Evolutionary conservation across 768 basidiomycete species (phyloP).

Genomic region (Russula sp.): DNA sequence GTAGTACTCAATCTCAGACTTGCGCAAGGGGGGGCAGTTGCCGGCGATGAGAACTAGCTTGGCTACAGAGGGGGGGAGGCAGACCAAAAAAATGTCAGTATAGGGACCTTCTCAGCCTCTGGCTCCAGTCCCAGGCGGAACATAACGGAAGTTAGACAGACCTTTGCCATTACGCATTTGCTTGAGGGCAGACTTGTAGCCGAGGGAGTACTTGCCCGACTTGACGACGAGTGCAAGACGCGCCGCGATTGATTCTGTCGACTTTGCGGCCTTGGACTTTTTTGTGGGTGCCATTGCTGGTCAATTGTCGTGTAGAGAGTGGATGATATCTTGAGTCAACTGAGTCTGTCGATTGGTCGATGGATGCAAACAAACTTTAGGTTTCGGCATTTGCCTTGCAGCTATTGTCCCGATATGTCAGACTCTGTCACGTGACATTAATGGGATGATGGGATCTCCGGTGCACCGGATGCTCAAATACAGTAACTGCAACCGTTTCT

Average conservation of each 20-base stretch:
- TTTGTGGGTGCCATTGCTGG: slow-evolving; percentile 84
- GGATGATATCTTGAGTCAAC: slow-evolving; percentile 3
- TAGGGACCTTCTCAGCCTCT: slow-evolving; percentile 99
- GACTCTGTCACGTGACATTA: background rate
- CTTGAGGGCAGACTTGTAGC: slow-evolving; percentile 98
- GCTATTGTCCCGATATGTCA: background rate
- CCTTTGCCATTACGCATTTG: slow-evolving; percentile 98
- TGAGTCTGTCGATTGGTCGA: background rate
- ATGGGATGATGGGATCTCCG: too few species aligned
- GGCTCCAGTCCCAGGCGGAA: slow-evolving; percentile 88
- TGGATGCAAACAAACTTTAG: background rate
- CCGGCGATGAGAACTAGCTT: slow-evolving; percentile 98
- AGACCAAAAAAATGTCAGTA: slow-evolving; percentile 43
- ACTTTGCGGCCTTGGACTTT: slow-evolving; percentile 92
- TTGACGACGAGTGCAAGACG: slow-evolving; percentile 95
- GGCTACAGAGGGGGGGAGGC: slow-evolving; percentile 43
- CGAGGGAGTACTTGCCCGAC: slow-evolving; percentile 95
- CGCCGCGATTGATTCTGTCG: slow-evolving; percentile 87
- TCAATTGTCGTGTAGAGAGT: slow-evolving; percentile 17
- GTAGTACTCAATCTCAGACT: slow-evolving; percentile 99
- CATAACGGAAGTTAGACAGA: slow-evolving; percentile 43
- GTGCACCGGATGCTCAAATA: too few species aligned
- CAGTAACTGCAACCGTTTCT: too few species aligned
- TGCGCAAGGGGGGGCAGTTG: slow-evolving; percentile 98
- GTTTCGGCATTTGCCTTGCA: slow-evolving; percentile 17